Evolutionary conservation across 2,329 filamentous ascomycete genomes (phyloP).

Genomic region (Metarhizium sp.): DNA sequence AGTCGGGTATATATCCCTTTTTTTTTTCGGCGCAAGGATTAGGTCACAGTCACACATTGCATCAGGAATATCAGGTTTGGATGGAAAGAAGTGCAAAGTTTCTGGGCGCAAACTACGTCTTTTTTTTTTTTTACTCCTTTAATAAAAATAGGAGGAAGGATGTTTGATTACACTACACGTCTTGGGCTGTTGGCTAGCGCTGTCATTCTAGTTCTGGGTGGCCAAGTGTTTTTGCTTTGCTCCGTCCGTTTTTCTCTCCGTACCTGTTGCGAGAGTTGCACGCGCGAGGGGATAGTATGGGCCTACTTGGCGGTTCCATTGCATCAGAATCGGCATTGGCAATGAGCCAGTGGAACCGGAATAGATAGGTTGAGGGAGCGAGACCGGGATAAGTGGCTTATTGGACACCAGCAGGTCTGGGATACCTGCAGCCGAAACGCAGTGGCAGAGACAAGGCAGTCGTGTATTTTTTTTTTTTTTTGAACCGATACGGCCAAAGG

Average conservation of each 20-base stretch:
- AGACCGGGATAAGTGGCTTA: not conserved
- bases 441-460: not conserved
- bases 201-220: too few relatives aligned
- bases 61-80: slow-evolving; percentile 3
- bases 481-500: not conserved
- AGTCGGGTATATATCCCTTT: too few relatives aligned
- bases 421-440: not conserved
- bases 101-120: not conserved
- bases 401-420: not conserved
- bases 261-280: not conserved
- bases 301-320: not conserved
- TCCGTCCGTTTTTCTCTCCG: not conserved
- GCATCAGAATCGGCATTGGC: not conserved
- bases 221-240: not conserved
- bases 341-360: not conserved
- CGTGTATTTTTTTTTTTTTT: not conserved
- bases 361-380: not conserved
- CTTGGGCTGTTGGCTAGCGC: not conserved
- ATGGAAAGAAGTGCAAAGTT: slow-evolving; percentile 12
- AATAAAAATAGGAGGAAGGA: not conserved
- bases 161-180: not conserved
- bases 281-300: not conserved
- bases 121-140: not conserved
- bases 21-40: slow-evolving; percentile 5
- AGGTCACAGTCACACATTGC: slow-evolving; percentile 6